Evolutionary conservation across 352 stramenopile species (phyloP).

Genomic region (Globisporangium yorkense): DNA sequence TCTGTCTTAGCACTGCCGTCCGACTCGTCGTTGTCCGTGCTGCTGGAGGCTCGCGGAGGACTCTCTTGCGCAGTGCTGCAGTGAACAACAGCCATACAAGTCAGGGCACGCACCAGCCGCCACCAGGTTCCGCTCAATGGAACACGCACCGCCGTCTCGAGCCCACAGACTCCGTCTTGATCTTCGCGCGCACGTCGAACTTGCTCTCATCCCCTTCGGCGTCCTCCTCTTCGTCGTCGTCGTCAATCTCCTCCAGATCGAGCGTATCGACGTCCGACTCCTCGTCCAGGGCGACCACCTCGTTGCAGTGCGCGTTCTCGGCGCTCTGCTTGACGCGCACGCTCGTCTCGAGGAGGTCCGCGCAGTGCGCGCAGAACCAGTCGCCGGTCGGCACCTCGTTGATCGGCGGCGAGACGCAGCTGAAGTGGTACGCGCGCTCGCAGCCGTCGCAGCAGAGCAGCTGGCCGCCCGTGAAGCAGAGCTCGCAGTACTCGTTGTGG

Average conservation of each 20-base stretch:
- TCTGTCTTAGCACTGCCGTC: constrained; percentile 13
- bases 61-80: not conserved
- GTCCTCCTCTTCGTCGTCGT: constrained; percentile 16
- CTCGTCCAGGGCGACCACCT: constrained; percentile 13
- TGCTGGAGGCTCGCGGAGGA: constrained; percentile 1
- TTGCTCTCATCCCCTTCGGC: not conserved
- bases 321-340: constrained; percentile 8
- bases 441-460: constrained; percentile 67
- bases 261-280: constrained; percentile 12
- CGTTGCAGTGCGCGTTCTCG: constrained; percentile 24
- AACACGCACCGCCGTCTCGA: not conserved
- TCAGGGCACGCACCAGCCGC: too few relatives aligned
- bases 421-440: constrained; percentile 63
- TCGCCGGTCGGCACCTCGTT: constrained; percentile 43
- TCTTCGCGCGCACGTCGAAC: too few relatives aligned
- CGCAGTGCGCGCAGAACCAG: constrained; percentile 55
- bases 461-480: constrained; percentile 60
- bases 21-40: constrained; percentile 14
- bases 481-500: constrained; percentile 57
- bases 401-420: constrained; percentile 62
- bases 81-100: too few relatives aligned
- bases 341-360: constrained; percentile 17
- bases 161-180: too few relatives aligned
- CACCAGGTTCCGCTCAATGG: too few relatives aligned
- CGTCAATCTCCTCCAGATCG: constrained; percentile 12